Evolutionary conservation across 106 monocot species (phyloP).

Genomic region (Dioscorea dumetorum): DNA sequence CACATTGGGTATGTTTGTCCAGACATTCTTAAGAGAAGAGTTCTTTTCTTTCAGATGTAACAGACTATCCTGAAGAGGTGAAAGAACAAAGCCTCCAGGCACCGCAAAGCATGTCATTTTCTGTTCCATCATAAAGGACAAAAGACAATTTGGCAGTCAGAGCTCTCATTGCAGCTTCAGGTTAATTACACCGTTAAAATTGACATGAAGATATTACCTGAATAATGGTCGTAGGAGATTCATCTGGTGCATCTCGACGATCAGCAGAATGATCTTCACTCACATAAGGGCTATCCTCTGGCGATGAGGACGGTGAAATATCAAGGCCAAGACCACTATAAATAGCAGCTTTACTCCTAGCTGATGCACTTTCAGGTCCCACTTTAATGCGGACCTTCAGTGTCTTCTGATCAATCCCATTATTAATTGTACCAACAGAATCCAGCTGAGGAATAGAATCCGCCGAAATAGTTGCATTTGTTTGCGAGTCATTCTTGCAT

Average conservation of each 20-base stretch:
- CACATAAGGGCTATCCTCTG: constrained; percentile 42
- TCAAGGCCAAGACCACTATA: constrained; percentile 80
- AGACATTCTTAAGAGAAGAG: constrained; percentile 17
- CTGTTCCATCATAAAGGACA: constrained; percentile 33
- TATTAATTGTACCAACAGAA: constrained; percentile 10
- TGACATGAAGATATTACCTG: constrained; percentile 30
- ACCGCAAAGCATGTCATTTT: constrained; percentile 54
- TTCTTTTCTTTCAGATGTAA: constrained; percentile 33
- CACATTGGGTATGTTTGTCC: constrained; percentile 4
- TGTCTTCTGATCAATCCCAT: constrained; percentile 39
- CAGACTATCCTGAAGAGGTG: constrained; percentile 52
- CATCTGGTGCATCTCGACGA: constrained; percentile 22
- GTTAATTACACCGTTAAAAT: background rate
- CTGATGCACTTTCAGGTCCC: constrained; percentile 27
- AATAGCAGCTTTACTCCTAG: constrained; percentile 64
- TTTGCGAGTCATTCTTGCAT: background rate
- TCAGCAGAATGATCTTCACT: constrained; percentile 34
- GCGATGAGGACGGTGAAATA: constrained; percentile 67
- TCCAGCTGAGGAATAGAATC: constrained; percentile 10
- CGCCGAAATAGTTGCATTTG: constrained; percentile 3
- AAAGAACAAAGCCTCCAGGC: constrained; percentile 54
- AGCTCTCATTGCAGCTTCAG: no score
- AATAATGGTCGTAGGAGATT: constrained; percentile 64
- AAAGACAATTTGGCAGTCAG: background rate
- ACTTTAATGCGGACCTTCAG: constrained; percentile 88